A percentile compares a stretch with the other conserved stretches of the same genome.
phyloP scores from a whole-genome alignment of 148 eudicot species.

The Simmondsia chinensis region DNA sequence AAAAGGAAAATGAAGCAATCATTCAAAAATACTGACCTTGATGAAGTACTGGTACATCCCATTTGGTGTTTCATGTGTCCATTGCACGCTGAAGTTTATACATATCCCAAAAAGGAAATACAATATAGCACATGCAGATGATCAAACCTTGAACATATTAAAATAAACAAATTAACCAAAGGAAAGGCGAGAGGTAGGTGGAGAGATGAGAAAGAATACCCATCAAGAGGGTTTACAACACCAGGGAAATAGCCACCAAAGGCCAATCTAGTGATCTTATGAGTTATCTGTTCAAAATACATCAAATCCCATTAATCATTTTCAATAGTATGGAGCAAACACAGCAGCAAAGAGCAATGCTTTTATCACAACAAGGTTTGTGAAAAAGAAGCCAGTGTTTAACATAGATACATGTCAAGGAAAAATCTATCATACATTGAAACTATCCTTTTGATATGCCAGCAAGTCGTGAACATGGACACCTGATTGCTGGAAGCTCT shows the following conservation, averaged over 20 bases:
- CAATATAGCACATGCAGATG: slow-evolving; percentile 4
- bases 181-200: not conserved
- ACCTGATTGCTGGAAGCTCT: slow-evolving; percentile 85
- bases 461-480: slow-evolving; percentile 68
- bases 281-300: slow-evolving; percentile 63
- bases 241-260: slow-evolving; percentile 93
- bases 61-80: slow-evolving; percentile 74
- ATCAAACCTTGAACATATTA: not conserved
- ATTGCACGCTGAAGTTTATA: slow-evolving; percentile 65
- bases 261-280: slow-evolving; percentile 82
- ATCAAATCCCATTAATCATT: not conserved
- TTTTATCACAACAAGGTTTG: not conserved
- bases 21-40: slow-evolving; percentile 53
- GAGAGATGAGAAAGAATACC: slow-evolving; percentile 34
- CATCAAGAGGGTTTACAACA: slow-evolving; percentile 90
- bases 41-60: slow-evolving; percentile 93
- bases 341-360: not conserved
- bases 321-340: not conserved
- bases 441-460: slow-evolving; percentile 83
- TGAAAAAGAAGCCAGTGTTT: not conserved
- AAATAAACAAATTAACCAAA: not conserved
- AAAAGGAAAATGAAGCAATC: slow-evolving; percentile 1
- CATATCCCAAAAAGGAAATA: not conserved
- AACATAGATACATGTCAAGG: too few relatives aligned
- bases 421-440: slow-evolving; percentile 97